Percentiles rank a stretch among this genome's conserved stretches.
phyloP scores from a whole-genome alignment of 2,329 filamentous ascomycete species.

The Paracorniculantispora psalliotae region DNA sequence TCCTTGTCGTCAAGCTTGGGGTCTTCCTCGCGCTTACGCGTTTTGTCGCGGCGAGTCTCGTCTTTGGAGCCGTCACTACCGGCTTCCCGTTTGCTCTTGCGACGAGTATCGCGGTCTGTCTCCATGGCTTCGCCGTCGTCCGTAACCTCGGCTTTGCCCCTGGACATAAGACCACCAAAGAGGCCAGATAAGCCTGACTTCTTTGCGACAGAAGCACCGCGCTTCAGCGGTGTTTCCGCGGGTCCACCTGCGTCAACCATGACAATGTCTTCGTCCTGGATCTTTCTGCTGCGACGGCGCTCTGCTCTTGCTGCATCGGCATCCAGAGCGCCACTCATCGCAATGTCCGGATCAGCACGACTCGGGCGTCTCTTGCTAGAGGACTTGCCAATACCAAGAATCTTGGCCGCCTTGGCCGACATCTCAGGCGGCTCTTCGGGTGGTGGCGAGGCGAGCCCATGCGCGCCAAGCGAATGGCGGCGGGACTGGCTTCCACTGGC shows the following conservation, averaged over 20 bases:
- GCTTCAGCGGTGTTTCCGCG: conserved; percentile 29
- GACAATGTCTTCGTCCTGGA: conserved; percentile 35
- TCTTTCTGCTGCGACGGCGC: conserved; percentile 29
- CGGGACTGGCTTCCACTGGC: conserved; percentile 54
- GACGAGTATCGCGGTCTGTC: conserved; percentile 56
- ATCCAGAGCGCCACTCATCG: conserved; percentile 41
- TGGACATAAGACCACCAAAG: conserved; percentile 55
- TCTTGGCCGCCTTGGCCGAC: conserved; percentile 71
- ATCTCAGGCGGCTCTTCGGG: conserved; percentile 62
- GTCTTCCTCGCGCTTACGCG: conserved; percentile 18
- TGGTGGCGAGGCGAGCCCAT: conserved; percentile 66
- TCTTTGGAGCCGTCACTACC: conserved; percentile 52
- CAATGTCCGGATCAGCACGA: conserved; percentile 43
- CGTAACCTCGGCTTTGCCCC: conserved; percentile 42
- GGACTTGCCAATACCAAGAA: conserved; percentile 56
- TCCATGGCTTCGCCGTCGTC: conserved; percentile 47
- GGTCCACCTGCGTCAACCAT: conserved; percentile 33
- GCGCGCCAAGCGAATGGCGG: conserved; percentile 61
- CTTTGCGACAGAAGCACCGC: conserved; percentile 36
- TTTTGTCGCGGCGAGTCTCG: conserved; percentile 33
- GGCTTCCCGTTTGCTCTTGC: conserved; percentile 54
- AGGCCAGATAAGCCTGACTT: conserved; percentile 55
- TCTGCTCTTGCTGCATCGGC: conserved; percentile 32
- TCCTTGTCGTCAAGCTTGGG: conserved; percentile 49
- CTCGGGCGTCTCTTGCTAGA: conserved; percentile 40